Base-by-base conservation (phyloP, 257 asterid genomes). In the Nicotiana undulata region DNA sequence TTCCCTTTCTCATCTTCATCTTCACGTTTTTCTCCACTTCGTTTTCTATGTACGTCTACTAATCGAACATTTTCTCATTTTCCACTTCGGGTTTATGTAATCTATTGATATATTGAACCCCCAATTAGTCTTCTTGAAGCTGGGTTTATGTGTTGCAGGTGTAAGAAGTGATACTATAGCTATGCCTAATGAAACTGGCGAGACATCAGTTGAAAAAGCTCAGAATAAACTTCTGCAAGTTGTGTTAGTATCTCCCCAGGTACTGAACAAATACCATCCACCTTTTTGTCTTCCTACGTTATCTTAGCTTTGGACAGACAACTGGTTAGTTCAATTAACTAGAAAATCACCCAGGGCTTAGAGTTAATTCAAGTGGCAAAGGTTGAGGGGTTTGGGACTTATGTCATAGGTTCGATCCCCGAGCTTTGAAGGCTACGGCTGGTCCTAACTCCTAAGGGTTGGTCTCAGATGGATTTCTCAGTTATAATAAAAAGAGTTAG, bases 231-330 rank as follows among this genome's bases (percentile, higher is more conserved):
- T 90, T 87, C 94, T 93, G 74, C 97, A 95, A 78, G 98, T 91
- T 70, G 98, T 93, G 79, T 87, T 93, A 81, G 93, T 95, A 61
- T 93, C 98, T 49, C 98, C 99, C n/a, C 99, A 91, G 97, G 98
- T 95, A 83, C 15, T 51, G 26, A 16, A 64, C 31, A 4, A 18
- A 11, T 40, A 68, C 20, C 5, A 40, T 68, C 18, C 6, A 20
- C 15, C 12, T n/a, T 22, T 68, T 68, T 68, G 77, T 13, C 37
- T 44, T 13, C 46, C 7, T 70, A 11, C 3, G 24, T 20, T 68
- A 68, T 1, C 55, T 0, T 49, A 4, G 56, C 76, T 68, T 68
- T 40, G 32, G 32, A 66, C 17, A 12, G n/a, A 17, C 29, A 37
- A 67, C 44, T 6, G 44, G 34, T 40, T 44, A 20, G 58, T 44